Percentiles rank a stretch among this genome's conserved stretches.
Evolutionary conservation across 306 rosid genomes (phyloP).

Genomic region (Quercus berberidifolia): DNA sequence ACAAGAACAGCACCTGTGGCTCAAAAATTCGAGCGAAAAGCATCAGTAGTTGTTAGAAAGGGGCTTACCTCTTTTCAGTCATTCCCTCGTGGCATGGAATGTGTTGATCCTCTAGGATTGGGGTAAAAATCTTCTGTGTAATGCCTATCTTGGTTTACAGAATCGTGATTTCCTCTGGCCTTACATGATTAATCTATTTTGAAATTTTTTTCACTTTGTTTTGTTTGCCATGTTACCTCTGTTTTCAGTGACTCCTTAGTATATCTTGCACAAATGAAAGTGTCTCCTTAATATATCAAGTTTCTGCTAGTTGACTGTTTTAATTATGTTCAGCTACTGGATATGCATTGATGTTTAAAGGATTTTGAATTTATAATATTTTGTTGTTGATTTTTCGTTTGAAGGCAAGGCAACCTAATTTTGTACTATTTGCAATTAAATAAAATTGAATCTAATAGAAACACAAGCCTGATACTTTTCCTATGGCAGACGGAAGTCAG

Average conservation of each 20-base stretch:
- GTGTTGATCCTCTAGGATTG: constrained; percentile 90
- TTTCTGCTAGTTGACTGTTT: background rate
- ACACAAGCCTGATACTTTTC: background rate
- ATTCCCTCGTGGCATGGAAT: constrained; percentile 96
- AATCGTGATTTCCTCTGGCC: constrained; percentile 6
- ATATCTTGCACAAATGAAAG: background rate
- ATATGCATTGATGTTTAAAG: constrained; percentile 1
- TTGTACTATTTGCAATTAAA: background rate
- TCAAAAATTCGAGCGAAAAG: constrained; percentile 66
- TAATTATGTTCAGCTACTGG: constrained; percentile 7
- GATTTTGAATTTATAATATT: background rate
- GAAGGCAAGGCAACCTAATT: background rate
- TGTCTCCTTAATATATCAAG: background rate
- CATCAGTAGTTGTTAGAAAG: constrained; percentile 41
- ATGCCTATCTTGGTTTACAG: constrained; percentile 22
- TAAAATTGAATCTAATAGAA: background rate
- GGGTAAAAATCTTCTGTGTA: constrained; percentile 50
- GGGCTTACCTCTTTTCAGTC: constrained; percentile 76
- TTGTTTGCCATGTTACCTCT: background rate
- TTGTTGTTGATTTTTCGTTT: background rate
- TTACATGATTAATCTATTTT: constrained; percentile 3
- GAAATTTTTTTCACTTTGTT: background rate
- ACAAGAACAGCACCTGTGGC: constrained; percentile 88
- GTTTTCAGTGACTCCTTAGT: background rate
- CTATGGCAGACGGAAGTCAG: background rate